Evolutionary conservation across 345 rosid genomes (phyloP).

Genomic region (Gossypium ekmanianum): DNA sequence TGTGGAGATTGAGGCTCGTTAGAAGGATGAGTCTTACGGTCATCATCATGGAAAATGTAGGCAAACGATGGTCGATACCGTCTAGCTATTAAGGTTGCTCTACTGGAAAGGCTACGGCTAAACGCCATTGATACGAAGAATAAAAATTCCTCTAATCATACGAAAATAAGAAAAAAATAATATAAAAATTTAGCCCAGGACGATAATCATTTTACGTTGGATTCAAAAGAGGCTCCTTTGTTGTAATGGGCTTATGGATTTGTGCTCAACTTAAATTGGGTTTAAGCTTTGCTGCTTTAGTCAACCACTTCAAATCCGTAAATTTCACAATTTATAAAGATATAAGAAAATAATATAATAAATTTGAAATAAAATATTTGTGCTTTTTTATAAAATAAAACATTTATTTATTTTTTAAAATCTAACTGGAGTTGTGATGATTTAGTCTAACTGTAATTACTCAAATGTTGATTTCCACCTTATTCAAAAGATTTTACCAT

Average conservation of each 20-base stretch:
- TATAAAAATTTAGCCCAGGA: not conserved
- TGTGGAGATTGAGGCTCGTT: conserved; percentile 27
- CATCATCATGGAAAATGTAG: conserved; percentile 37
- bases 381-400: no score
- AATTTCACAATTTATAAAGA: no score
- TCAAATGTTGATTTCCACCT: no score
- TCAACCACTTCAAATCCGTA: no score
- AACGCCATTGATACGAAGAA: conserved; percentile 44
- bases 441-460: no score
- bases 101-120: conserved; percentile 44
- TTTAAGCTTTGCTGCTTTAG: no score
- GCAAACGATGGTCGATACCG: conserved; percentile 34
- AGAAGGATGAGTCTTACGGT: conserved; percentile 24
- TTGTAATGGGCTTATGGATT: not conserved
- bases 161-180: not conserved
- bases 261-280: no score
- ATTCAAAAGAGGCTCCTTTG: not conserved
- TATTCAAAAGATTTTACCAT: no score
- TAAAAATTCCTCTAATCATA: not conserved
- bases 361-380: no score
- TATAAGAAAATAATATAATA: no score
- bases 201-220: not conserved
- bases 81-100: conserved; percentile 40
- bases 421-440: no score
- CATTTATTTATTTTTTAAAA: no score